Conservation (phyloP, 805 yeast genomes). For the Candida lessepsii region DNA sequence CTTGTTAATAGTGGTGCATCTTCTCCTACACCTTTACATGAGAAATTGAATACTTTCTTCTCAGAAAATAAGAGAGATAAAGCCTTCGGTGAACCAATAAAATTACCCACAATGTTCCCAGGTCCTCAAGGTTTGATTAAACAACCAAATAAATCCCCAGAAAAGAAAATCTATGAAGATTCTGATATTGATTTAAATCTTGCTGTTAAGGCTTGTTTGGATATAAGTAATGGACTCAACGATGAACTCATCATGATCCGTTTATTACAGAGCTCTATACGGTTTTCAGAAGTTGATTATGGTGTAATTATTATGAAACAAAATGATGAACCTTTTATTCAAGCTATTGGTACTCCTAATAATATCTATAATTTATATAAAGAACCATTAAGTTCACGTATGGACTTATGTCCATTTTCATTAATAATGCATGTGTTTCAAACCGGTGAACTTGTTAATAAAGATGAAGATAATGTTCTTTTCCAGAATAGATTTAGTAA, state of each 20-base stretch:
- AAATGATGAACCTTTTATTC: slow-evolving; percentile 24
- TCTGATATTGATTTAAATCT: slow-evolving; percentile 20
- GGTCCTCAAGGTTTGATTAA: neutral
- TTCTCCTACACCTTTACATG: slow-evolving; percentile 12
- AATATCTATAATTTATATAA: slow-evolving; percentile 22
- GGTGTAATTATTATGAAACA: slow-evolving; percentile 30
- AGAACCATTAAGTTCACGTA: slow-evolving; percentile 38
- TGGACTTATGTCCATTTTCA: slow-evolving; percentile 44
- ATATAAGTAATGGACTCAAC: slow-evolving; percentile 47
- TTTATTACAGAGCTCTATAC: slow-evolving; percentile 38
- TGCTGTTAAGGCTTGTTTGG: slow-evolving; percentile 48
- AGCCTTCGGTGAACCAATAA: slow-evolving; percentile 5
- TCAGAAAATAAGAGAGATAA: slow-evolving; percentile 1
- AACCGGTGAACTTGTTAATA: slow-evolving; percentile 34
- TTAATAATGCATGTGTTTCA: slow-evolving; percentile 39
- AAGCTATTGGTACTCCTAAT: slow-evolving; percentile 28
- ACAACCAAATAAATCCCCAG: neutral
- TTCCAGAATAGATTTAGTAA: slow-evolving; percentile 34
- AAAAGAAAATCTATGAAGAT: neutral
- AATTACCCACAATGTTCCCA: neutral
- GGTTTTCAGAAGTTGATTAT: slow-evolving; percentile 32
- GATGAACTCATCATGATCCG: slow-evolving; percentile 35
- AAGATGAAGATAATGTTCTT: slow-evolving; percentile 32
- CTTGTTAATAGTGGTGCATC: neutral
- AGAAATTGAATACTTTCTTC: slow-evolving; percentile 9